Conservation (phyloP, 2,329 filamentous ascomycete species). For the Exophiala aquamarina region DNA sequence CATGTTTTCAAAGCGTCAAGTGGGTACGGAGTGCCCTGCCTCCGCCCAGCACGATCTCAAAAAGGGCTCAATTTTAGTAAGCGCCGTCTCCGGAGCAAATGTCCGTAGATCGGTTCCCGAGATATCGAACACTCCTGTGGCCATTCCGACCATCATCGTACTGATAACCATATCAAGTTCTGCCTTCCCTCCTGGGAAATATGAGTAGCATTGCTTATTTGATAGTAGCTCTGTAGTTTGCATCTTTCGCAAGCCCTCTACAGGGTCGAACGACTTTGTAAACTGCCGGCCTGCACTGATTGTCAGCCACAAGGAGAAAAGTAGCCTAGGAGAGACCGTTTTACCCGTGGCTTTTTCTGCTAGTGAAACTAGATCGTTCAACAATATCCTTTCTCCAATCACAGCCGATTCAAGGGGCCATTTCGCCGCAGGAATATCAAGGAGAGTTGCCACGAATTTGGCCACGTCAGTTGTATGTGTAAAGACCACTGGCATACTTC, state of each 20-base stretch:
- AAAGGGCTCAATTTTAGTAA: conserved; percentile 2
- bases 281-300: conserved; percentile 1
- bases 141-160: conserved; percentile 4
- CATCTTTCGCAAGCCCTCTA: background rate
- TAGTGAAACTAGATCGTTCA: conserved; percentile 3
- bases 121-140: conserved; percentile 3
- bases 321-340: background rate
- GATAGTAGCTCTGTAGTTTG: conserved; percentile 1
- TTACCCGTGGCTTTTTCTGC: conserved; percentile 1
- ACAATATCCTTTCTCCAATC: background rate
- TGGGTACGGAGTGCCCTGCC: background rate
- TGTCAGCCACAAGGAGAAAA: background rate
- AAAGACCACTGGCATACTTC: background rate
- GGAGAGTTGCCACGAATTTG: background rate
- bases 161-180: conserved; percentile 3
- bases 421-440: background rate
- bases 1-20: too few species aligned
- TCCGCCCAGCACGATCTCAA: conserved; percentile 1
- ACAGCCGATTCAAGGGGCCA: conserved; percentile 2
- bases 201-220: conserved; percentile 1
- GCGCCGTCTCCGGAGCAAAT: background rate
- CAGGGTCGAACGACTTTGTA: background rate
- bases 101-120: conserved; percentile 2
- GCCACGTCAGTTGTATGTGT: conserved; percentile 14
- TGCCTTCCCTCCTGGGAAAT: conserved; percentile 1